Evolutionary conservation across 1,139 yeast species (phyloP), one percentile per base, ranked within the genome.

Genomic region (Arxiozyma bovina): DNA sequence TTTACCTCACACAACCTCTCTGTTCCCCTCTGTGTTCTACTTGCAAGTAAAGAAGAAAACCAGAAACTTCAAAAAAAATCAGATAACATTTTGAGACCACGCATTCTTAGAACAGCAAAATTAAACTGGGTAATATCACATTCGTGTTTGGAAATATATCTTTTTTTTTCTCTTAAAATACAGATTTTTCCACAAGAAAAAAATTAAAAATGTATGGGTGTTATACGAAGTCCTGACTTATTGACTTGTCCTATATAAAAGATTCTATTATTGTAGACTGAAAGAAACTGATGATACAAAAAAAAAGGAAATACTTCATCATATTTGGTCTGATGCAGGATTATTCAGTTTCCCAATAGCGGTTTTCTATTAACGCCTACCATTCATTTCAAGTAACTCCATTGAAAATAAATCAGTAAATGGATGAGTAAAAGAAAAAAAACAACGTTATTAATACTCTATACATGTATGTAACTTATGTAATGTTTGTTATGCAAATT

Each of bases 401-500:
- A 4, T 15, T 34, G 2, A 5, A 15, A 34, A 12, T 34, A 34
- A 2, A 34, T n/a, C 3, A 15, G 5, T 34, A 15, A n/a, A 15
- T 9, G 12, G 40, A 15, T 34, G 12, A 34, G 12, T 34, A 34
- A 5, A 30, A 30, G 8, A 30, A 8, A 30, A 34, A 15, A 12
- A 15, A 15, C n/a, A n/a, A n/a, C n/a, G 8, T 27, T n/a, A 20
- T 41, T 15, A 7, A 25, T 20, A 23, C 23, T 21, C 22, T 49
- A 30, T 20, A 40, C 22, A 47, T 45, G 23, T 21, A 45, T 42
- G 22, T 20, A 18, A 17, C 5, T 15, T 42, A 42, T 25, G 20
- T 42, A 27, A 49, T 27, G 21, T 49, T 44, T 51, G 52, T 25
- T 46, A 47, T 46, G 52, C 50, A 45, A 48, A 49, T 40, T 51